Conservation (phyloP, 768 basidiomycete species). For the Cytidiella melzeri region DNA sequence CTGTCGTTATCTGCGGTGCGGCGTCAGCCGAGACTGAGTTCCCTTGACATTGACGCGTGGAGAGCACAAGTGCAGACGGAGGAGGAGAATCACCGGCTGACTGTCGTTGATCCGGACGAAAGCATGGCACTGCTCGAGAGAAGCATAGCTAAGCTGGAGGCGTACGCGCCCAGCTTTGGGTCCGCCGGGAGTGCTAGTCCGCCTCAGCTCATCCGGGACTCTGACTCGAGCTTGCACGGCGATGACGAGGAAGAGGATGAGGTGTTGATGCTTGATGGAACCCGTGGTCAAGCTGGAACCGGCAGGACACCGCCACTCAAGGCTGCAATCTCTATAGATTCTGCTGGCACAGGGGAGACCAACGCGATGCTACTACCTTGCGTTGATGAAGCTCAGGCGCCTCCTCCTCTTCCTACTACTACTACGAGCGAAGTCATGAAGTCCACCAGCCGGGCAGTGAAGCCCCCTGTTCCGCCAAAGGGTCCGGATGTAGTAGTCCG, state of each 20-base stretch:
- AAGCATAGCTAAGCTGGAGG: slow-evolving; percentile 15
- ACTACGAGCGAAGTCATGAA: neutral
- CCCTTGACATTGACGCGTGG: neutral
- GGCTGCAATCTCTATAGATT: neutral
- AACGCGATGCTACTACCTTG: neutral
- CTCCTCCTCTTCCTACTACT: neutral
- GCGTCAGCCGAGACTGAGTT: too few relatives aligned
- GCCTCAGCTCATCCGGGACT: neutral
- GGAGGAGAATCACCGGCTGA: slow-evolving; percentile 7
- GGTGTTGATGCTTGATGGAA: neutral
- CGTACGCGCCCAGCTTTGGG: slow-evolving; percentile 11
- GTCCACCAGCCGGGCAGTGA: too few relatives aligned
- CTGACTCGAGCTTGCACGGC: neutral
- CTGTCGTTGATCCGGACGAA: slow-evolving; percentile 13
- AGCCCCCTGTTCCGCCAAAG: neutral
- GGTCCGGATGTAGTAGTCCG: neutral
- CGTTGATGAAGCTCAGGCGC: neutral
- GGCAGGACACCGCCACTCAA: neutral
- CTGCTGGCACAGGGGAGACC: too few relatives aligned
- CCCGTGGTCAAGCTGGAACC: neutral
- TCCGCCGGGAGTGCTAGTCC: neutral
- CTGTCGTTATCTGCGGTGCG: neutral
- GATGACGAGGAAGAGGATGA: neutral
- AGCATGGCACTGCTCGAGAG: slow-evolving; percentile 16
- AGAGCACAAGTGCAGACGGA: neutral